phyloP scores from a whole-genome alignment of 257 asterid species.

The Eustoma russellianum region DNA sequence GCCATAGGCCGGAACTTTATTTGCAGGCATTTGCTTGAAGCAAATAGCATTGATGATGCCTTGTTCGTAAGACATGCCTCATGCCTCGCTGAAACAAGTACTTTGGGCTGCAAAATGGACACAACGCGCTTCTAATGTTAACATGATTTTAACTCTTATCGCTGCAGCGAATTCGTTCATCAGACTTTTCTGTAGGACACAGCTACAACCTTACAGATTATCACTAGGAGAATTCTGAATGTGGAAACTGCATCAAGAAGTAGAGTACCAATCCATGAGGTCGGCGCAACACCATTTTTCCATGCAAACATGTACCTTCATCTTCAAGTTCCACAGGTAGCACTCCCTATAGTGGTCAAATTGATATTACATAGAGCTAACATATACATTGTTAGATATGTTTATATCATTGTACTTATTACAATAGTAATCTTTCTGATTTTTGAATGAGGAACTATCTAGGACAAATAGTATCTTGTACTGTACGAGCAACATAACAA shows the following conservation, averaged over 20 bases:
- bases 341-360: constrained; percentile 13
- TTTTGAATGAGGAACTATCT: too few relatives aligned
- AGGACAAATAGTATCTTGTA: too few relatives aligned
- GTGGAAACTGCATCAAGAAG: constrained; percentile 83
- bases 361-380: not conserved
- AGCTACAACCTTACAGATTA: constrained; percentile 69
- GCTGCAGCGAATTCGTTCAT: constrained; percentile 55
- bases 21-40: constrained; percentile 76
- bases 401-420: too few relatives aligned
- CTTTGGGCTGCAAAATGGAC: not conserved
- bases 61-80: constrained; percentile 34
- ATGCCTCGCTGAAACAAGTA: not conserved
- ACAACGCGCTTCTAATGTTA: too few relatives aligned
- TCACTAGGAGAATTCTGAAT: constrained; percentile 58
- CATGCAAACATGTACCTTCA: constrained; percentile 90
- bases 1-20: constrained; percentile 73
- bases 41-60: constrained; percentile 63
- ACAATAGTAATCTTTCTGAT: too few relatives aligned
- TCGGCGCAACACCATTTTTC: constrained; percentile 61
- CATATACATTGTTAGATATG: too few relatives aligned
- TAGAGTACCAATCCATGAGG: constrained; percentile 49
- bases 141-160: constrained; percentile 4
- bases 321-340: constrained; percentile 72
- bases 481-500: too few relatives aligned
- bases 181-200: constrained; percentile 71